Evolutionary conservation across 1,284 basidiomycete genomes (phyloP).

Genomic region (Megacollybia platyphylla): DNA sequence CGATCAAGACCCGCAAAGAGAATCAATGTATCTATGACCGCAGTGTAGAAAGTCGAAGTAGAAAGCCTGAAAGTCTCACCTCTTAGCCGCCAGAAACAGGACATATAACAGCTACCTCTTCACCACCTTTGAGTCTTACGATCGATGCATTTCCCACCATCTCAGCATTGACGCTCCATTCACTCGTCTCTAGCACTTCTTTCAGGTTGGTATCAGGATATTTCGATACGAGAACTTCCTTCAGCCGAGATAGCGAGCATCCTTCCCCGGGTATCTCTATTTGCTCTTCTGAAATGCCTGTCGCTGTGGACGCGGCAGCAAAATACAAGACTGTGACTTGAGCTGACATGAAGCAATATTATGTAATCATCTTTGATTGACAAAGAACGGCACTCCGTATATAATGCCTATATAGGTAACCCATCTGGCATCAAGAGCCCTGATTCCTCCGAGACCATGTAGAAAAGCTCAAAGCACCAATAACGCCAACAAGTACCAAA

Average conservation of each 20-base stretch:
- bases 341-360: background rate
- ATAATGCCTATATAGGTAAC: background rate
- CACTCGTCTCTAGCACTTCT: constrained; percentile 41
- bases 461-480: constrained; percentile 61
- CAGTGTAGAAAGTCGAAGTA: no score
- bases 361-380: background rate
- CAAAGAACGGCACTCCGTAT: background rate
- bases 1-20: no score
- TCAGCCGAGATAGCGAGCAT: constrained; percentile 42
- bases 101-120: constrained; percentile 72
- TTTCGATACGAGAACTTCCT: constrained; percentile 31
- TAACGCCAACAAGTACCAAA: constrained; percentile 61
- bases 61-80: no score
- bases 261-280: constrained; percentile 27
- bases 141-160: constrained; percentile 54
- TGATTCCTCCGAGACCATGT: constrained; percentile 60
- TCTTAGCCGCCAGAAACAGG: constrained; percentile 67
- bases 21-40: no score
- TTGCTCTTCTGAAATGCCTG: constrained; percentile 38
- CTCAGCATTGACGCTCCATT: constrained; percentile 71
- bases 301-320: constrained; percentile 63
- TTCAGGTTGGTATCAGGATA: constrained; percentile 39
- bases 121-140: constrained; percentile 49
- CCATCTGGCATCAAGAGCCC: constrained; percentile 23
- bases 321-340: constrained; percentile 67